Base-by-base conservation (phyloP, 2,329 filamentous ascomycete genomes). In the Stachybotrys echinatus region DNA sequence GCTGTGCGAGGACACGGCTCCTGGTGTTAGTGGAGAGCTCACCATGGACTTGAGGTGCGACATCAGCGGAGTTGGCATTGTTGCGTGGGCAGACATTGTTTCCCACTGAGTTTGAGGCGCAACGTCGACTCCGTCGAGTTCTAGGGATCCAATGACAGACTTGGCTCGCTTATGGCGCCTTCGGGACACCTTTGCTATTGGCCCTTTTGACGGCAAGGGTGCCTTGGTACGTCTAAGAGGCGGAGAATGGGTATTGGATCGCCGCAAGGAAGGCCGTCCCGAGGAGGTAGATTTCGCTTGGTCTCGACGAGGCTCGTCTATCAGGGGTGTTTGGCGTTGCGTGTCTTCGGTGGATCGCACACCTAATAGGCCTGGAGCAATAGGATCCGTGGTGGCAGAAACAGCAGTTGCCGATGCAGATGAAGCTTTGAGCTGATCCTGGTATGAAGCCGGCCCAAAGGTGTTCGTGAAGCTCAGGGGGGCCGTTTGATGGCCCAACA, bases 1-100 rank as follows among this genome's bases (percentile, higher is more conserved):
- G 22, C 48, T 42, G 19, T 50, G 39, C 6, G 47, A 51, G 21
- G 44, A 46, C 8, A 18, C 18, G 44, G 23, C 23, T 18, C 44
- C 27, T 8, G 44, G 44, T 20, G 44, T 46, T 14, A 46, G 23
- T 37, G 44, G 44, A n/a, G 18, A 23, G 44, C 23, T 46, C 27
- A 34, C 23, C n/a, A 37, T 34, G n/a, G 27, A 20, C 23, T 34
- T 46, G 8, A 37, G 22, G 19, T 20, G n/a, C 5, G 44, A 7
- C 7, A 34, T 20, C 23, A 27, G 20, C 14, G 44, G 23, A n/a
- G 22, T 37, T 34, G 44, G 10, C 10, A n/a, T 21, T 34, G 44
- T 10, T 23, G 18, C 18, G 17, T 18, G 23, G n/a, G 18, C 23
- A 20, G 44, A 23, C 17, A 18, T 34, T 7, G 27, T 7, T 8